Percentiles rank a stretch among this genome's conserved stretches.
Evolutionary conservation across 495 filamentous ascomycete species (phyloP).

Genomic region (Xylaria cubensis): DNA sequence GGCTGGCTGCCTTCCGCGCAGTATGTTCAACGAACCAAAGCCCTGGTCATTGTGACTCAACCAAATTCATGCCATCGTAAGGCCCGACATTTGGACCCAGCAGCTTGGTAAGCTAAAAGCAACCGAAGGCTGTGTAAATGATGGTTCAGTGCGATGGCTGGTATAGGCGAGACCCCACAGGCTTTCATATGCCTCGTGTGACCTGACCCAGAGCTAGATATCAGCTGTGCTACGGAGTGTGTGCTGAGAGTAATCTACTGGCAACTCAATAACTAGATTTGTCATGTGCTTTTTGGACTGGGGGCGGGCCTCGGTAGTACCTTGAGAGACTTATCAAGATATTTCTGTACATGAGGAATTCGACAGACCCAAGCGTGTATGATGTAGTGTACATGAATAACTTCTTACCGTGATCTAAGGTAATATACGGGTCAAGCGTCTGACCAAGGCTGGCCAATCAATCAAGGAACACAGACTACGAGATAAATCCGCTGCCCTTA

Average conservation of each 20-base stretch:
- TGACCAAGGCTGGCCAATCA: not conserved
- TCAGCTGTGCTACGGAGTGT: constrained; percentile 21
- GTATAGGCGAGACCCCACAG: constrained; percentile 23
- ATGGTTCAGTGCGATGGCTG: not conserved
- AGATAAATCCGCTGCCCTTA: not conserved
- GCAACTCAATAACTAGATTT: not conserved
- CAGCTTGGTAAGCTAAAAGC: constrained; percentile 24
- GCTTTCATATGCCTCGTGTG: constrained; percentile 13
- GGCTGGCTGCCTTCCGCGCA: constrained; percentile 40
- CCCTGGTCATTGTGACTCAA: constrained; percentile 9
- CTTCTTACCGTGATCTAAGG: not conserved
- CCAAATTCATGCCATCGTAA: constrained; percentile 8
- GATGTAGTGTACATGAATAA: not conserved
- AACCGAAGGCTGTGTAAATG: constrained; percentile 23
- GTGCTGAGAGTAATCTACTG: constrained; percentile 8
- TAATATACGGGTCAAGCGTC: not conserved
- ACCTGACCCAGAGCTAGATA: constrained; percentile 10
- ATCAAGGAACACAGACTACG: not conserved
- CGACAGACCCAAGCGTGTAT: not conserved
- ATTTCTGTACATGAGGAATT: not conserved
- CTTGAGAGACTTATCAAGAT: not conserved
- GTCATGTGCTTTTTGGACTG: constrained; percentile 14
- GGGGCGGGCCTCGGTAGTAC: not conserved
- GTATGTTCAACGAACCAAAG: constrained; percentile 20
- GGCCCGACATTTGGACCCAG: constrained; percentile 24